Conservation (phyloP, 2,329 filamentous ascomycete species). For the Atkinsonella texensis region DNA sequence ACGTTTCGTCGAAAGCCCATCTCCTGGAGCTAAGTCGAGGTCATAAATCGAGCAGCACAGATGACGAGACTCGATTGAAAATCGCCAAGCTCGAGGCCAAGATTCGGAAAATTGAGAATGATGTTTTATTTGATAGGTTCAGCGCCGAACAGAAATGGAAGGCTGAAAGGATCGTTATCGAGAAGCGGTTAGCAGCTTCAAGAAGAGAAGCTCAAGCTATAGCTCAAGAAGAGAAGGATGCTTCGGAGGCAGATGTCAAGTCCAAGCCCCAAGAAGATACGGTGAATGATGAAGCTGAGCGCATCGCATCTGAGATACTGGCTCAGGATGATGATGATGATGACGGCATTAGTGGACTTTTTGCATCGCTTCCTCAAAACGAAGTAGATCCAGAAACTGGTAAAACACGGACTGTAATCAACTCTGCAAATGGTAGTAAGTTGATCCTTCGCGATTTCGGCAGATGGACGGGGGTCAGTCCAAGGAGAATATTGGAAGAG, state of each 20-base stretch:
- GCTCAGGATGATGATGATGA: slow-evolving; percentile 42
- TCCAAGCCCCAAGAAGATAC: slow-evolving; percentile 17
- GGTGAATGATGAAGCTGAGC: slow-evolving; percentile 43
- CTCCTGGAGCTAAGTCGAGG: slow-evolving; percentile 40
- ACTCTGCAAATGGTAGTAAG: slow-evolving; percentile 37
- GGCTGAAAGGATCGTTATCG: slow-evolving; percentile 42
- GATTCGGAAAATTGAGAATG: slow-evolving; percentile 63
- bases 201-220: slow-evolving; percentile 25
- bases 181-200: slow-evolving; percentile 45
- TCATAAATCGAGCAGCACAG: slow-evolving; percentile 11
- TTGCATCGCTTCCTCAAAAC: slow-evolving; percentile 47
- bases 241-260: slow-evolving; percentile 22
- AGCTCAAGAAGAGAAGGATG: slow-evolving; percentile 9
- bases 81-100: slow-evolving; percentile 60
- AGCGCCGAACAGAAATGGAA: slow-evolving; percentile 57
- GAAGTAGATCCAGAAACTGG: slow-evolving; percentile 47
- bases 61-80: slow-evolving; percentile 28
- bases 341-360: slow-evolving; percentile 39
- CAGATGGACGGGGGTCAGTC: slow-evolving; percentile 64
- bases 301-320: slow-evolving; percentile 46
- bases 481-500: slow-evolving; percentile 69
- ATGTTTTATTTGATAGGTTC: slow-evolving; percentile 60
- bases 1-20: slow-evolving; percentile 60
- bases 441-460: slow-evolving; percentile 72
- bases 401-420: slow-evolving; percentile 45